phyloP scores from a whole-genome alignment of 306 rosid genomes.

The Vachellia collinsii region DNA sequence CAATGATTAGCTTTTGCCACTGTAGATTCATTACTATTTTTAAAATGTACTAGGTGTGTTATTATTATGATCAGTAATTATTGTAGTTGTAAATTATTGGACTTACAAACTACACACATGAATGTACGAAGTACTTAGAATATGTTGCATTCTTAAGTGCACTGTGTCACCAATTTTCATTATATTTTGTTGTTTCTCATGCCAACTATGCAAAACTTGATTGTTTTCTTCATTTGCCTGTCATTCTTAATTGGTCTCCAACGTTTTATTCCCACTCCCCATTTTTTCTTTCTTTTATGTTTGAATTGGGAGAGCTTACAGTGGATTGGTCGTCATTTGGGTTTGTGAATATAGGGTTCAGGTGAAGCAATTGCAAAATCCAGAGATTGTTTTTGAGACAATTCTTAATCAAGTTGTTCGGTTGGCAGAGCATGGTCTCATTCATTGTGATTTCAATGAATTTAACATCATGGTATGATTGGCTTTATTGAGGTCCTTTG shows the following conservation, averaged over 20 bases:
- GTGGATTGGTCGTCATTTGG: background rate
- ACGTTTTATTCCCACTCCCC: background rate
- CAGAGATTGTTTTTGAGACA: conserved; percentile 77
- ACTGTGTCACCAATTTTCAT: too few relatives aligned
- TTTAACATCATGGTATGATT: conserved; percentile 87
- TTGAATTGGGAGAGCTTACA: background rate
- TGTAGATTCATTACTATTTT: background rate
- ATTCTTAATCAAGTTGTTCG: conserved; percentile 75
- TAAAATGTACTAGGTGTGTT: background rate
- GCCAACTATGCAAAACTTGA: background rate
- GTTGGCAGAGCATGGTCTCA: conserved; percentile 90
- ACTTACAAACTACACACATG: background rate
- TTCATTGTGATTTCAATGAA: conserved; percentile 95
- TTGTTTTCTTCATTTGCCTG: conserved; percentile 3
- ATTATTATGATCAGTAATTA: background rate
- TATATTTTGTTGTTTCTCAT: background rate
- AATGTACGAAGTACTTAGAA: too few relatives aligned
- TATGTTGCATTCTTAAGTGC: too few relatives aligned
- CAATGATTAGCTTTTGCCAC: conserved; percentile 8
- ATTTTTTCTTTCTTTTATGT: background rate
- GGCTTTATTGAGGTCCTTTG: conserved; percentile 17
- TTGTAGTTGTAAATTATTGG: background rate
- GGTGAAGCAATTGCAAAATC: conserved; percentile 85
- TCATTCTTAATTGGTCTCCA: conserved; percentile 3
- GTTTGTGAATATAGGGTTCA: conserved; percentile 68